A percentile compares a stretch with the other conserved stretches of the same genome.
Conservation (phyloP, 225 moss, liverwort and hornwort species). For the Bryoerythrophyllum caledonicum region DNA sequence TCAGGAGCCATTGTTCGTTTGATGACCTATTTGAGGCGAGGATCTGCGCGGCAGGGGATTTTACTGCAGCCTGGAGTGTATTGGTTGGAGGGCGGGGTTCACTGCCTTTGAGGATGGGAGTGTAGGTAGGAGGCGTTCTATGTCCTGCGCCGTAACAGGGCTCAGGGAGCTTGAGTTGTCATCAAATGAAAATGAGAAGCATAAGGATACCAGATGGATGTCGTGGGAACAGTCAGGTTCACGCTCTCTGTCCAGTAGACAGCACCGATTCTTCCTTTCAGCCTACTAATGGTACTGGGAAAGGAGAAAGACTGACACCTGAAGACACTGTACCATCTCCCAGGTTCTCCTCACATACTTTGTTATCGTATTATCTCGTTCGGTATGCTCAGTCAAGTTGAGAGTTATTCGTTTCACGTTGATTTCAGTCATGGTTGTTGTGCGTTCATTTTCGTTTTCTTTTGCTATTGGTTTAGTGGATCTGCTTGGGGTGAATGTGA, state of each 20-base stretch:
- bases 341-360: slow-evolving; percentile 36
- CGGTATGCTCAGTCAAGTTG: not conserved
- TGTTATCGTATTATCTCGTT: slow-evolving; percentile 8
- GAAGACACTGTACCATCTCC: slow-evolving; percentile 53
- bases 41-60: slow-evolving; percentile 28
- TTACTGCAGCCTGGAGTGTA: slow-evolving; percentile 23
- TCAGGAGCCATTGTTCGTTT: slow-evolving; percentile 23
- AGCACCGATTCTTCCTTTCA: slow-evolving; percentile 29
- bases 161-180: slow-evolving; percentile 30
- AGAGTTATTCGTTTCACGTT: too few species aligned
- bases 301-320: slow-evolving; percentile 41
- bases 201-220: slow-evolving; percentile 62
- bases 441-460: not conserved
- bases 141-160: slow-evolving; percentile 23
- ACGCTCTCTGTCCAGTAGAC: slow-evolving; percentile 53
- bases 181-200: slow-evolving; percentile 57
- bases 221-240: slow-evolving; percentile 67
- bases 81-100: slow-evolving; percentile 29
- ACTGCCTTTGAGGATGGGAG: slow-evolving; percentile 17
- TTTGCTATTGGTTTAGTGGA: not conserved
- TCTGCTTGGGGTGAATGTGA: not conserved
- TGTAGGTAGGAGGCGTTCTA: slow-evolving; percentile 29
- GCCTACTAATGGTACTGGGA: slow-evolving; percentile 27
- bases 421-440: not conserved
- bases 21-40: slow-evolving; percentile 35